Percentiles rank a stretch among this genome's conserved stretches.
phyloP scores from a whole-genome alignment of 2,329 filamentous ascomycete species.

The Coniochaeta prunicola region DNA sequence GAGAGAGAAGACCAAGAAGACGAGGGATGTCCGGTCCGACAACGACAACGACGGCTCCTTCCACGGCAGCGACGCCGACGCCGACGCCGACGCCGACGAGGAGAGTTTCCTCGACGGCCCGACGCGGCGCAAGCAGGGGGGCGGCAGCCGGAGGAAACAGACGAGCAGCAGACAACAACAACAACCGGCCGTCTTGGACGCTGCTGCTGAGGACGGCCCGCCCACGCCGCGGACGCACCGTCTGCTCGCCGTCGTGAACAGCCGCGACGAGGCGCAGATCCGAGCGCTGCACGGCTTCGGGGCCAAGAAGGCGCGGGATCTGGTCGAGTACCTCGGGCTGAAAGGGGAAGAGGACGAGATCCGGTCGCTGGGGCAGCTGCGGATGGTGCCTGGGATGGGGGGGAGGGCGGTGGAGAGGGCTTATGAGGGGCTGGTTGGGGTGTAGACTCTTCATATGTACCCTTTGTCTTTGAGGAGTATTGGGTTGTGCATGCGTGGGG shows the following conservation, averaged over 20 bases:
- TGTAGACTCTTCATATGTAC: neutral
- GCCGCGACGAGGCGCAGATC: slow-evolving; percentile 59
- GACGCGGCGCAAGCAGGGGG: slow-evolving; percentile 4
- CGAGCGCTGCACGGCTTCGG: slow-evolving; percentile 63
- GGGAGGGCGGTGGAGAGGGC: slow-evolving; percentile 49
- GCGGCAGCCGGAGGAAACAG: slow-evolving; percentile 7
- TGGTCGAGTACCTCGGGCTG: slow-evolving; percentile 48
- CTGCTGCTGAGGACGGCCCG: slow-evolving; percentile 22
- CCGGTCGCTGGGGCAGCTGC: slow-evolving; percentile 42
- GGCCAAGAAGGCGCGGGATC: slow-evolving; percentile 59
- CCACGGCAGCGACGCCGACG: neutral
- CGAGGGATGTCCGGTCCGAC: neutral
- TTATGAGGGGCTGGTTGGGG: slow-evolving; percentile 36
- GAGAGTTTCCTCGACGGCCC: slow-evolving; percentile 20
- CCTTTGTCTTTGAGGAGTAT: neutral
- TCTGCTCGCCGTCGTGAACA: slow-evolving; percentile 66
- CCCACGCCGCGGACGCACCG: slow-evolving; percentile 48
- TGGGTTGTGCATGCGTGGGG: neutral
- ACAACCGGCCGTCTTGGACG: slow-evolving; percentile 24
- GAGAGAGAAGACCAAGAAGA: no score
- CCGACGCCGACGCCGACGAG: neutral
- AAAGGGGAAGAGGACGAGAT: slow-evolving; percentile 37
- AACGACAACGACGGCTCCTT: neutral
- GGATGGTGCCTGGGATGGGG: slow-evolving; percentile 49
- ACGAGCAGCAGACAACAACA: no score